phyloP scores from a whole-genome alignment of 257 asterid genomes.

The Oldenlandia corymbosa region DNA sequence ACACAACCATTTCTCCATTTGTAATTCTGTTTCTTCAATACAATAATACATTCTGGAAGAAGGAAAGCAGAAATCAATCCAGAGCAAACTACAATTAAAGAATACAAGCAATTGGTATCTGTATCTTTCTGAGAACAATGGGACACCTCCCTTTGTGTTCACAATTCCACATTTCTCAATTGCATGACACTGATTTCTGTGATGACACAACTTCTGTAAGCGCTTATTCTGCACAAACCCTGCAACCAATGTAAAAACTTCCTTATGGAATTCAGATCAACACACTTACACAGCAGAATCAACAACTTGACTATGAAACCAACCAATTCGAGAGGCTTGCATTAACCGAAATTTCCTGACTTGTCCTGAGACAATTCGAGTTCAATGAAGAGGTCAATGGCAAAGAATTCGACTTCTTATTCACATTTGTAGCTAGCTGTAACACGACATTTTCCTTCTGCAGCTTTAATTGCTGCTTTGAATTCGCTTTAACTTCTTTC shows the following conservation, averaged over 20 bases:
- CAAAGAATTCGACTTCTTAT: conserved; percentile 11
- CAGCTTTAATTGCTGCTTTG: conserved; percentile 24
- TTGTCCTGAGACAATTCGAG: not conserved
- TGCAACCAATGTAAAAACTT: not conserved
- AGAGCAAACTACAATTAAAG: not conserved
- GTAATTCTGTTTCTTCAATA: not conserved
- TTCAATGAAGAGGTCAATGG: conserved; percentile 6
- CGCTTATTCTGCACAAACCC: conserved; percentile 11
- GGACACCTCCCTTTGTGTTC: not conserved
- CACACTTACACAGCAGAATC: too few species aligned
- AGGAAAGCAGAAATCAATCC: not conserved
- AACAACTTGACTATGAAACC: too few species aligned
- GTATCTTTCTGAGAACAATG: not conserved
- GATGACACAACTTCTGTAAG: not conserved
- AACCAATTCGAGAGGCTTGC: conserved; percentile 61
- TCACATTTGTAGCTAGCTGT: conserved; percentile 10
- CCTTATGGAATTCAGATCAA: too few species aligned
- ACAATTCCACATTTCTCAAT: too few species aligned
- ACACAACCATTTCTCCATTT: not conserved
- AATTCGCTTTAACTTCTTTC: conserved; percentile 53
- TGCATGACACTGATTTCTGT: too few species aligned
- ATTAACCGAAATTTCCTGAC: conserved; percentile 36
- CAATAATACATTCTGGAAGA: not conserved
- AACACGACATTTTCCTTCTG: conserved; percentile 37
- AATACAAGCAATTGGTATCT: not conserved